These are phyloP conservation scores for Ogataea nakhonphanomensis DNA, from an alignment of 805 yeast species.

Conservation along the genomic window DNA sequence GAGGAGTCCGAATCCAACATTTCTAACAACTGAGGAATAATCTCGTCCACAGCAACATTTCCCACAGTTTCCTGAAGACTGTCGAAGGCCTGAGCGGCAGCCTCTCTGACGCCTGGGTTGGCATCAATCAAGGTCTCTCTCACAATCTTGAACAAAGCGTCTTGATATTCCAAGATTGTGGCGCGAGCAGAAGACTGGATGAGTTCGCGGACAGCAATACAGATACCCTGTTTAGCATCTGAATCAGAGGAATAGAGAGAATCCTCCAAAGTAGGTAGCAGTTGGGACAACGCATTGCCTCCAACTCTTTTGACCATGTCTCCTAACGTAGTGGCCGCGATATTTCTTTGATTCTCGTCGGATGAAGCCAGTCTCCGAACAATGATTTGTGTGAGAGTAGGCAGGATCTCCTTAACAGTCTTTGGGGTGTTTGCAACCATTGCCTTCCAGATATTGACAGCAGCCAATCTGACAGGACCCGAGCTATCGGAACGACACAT, in stretches of 20 bases:
- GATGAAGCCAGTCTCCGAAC: conserved; percentile 81
- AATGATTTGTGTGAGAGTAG: conserved; percentile 74
- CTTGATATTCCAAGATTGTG: conserved; percentile 61
- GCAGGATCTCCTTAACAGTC: conserved; percentile 87
- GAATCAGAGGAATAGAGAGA: conserved; percentile 59
- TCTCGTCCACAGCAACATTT: conserved; percentile 79
- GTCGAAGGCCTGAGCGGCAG: conserved; percentile 91
- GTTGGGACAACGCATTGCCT: conserved; percentile 74
- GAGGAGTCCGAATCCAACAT: conserved; percentile 56
- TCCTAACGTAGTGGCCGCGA: conserved; percentile 91
- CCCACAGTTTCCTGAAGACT: conserved; percentile 80
- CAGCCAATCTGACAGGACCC: conserved; percentile 80
- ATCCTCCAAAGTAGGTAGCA: conserved; percentile 79
- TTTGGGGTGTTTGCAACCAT: conserved; percentile 94
- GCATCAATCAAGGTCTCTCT: conserved; percentile 77
- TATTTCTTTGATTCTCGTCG: conserved; percentile 72
- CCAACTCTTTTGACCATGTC: conserved; percentile 95
- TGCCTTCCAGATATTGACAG: conserved; percentile 95
- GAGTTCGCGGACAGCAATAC: conserved; percentile 87
- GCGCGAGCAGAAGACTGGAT: conserved; percentile 68
- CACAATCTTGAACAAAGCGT: conserved; percentile 66
- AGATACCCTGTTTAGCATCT: conserved; percentile 94
- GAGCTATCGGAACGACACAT: conserved; percentile 92
- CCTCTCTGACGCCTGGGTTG: conserved; percentile 71
- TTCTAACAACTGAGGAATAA: conserved; percentile 77